Percentiles rank a stretch among this genome's conserved stretches.
These are phyloP conservation scores for carrot (Daucus carota) DNA, from an alignment of 129 eudicot genomes.

Conservation along the genomic window DNA sequence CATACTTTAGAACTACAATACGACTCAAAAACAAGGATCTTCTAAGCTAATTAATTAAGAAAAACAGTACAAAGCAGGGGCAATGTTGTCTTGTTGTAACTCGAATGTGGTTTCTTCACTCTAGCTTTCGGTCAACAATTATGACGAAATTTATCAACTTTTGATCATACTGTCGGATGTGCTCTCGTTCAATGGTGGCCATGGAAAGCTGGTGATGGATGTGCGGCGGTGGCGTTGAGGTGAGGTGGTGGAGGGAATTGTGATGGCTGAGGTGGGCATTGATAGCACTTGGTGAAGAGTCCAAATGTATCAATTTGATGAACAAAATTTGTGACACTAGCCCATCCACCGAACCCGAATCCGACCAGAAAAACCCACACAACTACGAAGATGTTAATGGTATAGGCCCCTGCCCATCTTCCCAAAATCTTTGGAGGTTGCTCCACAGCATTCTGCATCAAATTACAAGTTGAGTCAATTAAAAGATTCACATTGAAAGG, in stretches of 20 bases:
- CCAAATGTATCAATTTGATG: slow-evolving; percentile 97
- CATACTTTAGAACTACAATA: slow-evolving; percentile 5
- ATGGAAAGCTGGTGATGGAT: slow-evolving; percentile 41
- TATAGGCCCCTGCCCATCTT: slow-evolving; percentile 73
- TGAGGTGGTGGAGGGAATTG: slow-evolving; percentile 41
- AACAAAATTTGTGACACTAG: slow-evolving; percentile 77
- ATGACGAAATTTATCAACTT: background rate
- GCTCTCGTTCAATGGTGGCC: slow-evolving; percentile 24
- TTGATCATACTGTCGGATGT: background rate
- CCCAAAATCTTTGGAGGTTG: slow-evolving; percentile 81
- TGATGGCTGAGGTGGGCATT: slow-evolving; percentile 61
- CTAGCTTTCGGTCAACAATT: background rate
- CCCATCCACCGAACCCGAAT: slow-evolving; percentile 98
- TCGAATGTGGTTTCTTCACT: background rate
- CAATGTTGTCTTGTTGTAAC: background rate
- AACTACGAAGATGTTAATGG: slow-evolving; percentile 73
- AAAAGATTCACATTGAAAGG: background rate
- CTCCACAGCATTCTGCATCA: slow-evolving; percentile 83
- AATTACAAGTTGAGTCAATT: background rate
- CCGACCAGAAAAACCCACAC: slow-evolving; percentile 88
- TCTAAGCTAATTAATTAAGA: background rate
- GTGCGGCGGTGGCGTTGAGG: slow-evolving; percentile 46
- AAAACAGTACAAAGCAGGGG: background rate
- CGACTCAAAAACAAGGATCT: background rate
- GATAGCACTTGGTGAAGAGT: slow-evolving; percentile 87